Base-by-base conservation (phyloP, 805 yeast genomes). In the Yarrowia osloensis region DNA sequence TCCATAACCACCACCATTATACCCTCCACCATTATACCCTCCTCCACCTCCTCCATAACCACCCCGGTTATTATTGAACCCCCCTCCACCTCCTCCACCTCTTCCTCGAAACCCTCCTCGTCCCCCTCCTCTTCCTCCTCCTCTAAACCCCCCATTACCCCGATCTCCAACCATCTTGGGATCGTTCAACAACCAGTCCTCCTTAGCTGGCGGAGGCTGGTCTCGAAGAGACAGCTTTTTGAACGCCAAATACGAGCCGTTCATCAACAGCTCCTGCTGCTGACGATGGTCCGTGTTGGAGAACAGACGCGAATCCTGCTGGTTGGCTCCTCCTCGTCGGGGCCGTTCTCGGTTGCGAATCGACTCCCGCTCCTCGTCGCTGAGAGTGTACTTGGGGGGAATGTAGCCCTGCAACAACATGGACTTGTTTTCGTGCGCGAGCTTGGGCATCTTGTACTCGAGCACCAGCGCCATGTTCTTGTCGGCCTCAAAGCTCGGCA, bases 321-420 rank as follows among this genome's bases (percentile, higher is more conserved):
- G 72, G n/a, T 3, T 4, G 33, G n/a, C n/a, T n/a, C n/a, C n/a
- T n/a, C 73, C 76, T 22, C 75, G 70, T n/a, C 73, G 71, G n/a
- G n/a, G 24, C 8, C 67, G 26, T 19, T 35, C 59, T 17, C 39
- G 37, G 40, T 19, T 21, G 7, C 59, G 46, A 8, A 91, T 80
- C 12, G 82, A 78, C 69, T 88, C 91, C 67, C 81, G 84, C 72
- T 93, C 98, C 57, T 87, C 88, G 44, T 84, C 85, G 4, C 86
- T 85, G 54, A 94, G 79, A 8, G 87, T 87, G 21, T 81, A 81
- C 39, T 78, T 78, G 68, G 86, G 88, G 5, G 91, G 83, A 68
- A 86, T 85, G 73, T 81, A 91, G 0, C 98, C 98, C 54, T 87
- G 89, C 70, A 94, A 76, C 24, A 94, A 79, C 89, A 95, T 89